A percentile compares a stretch with the other conserved stretches of the same genome.
These are phyloP conservation scores for Lyophyllum shimeji DNA, from an alignment of 768 basidiomycete genomes.

Conservation along the genomic window DNA sequence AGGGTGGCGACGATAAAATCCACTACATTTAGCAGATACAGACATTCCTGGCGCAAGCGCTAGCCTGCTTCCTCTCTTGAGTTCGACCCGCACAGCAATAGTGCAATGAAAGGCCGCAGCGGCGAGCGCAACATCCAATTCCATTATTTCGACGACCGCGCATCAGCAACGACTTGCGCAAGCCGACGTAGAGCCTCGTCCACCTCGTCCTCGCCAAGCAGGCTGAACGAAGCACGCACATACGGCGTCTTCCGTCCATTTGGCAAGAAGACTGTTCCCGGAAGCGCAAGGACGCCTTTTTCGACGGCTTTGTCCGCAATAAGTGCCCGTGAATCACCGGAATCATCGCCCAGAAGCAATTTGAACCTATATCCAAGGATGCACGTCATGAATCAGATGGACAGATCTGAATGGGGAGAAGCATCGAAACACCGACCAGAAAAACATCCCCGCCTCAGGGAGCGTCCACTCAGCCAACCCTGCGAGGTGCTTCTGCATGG, in stretches of 20 bases:
- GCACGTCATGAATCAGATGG: not conserved
- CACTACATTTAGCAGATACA: too few species aligned
- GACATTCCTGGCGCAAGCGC: too few species aligned
- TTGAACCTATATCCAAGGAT: slow-evolving; percentile 50
- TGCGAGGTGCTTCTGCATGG: slow-evolving; percentile 65
- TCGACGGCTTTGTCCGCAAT: slow-evolving; percentile 70
- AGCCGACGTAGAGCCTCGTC: slow-evolving; percentile 72
- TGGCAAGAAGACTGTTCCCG: slow-evolving; percentile 76
- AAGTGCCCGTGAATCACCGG: slow-evolving; percentile 63
- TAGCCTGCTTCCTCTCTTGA: too few species aligned
- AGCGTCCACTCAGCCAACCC: slow-evolving; percentile 70
- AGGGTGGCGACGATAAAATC: too few species aligned
- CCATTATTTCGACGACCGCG: slow-evolving; percentile 13
- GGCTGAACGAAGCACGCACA: slow-evolving; percentile 78
- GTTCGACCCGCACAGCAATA: too few species aligned
- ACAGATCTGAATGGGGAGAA: not conserved
- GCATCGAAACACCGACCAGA: slow-evolving; percentile 54
- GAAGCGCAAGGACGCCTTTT: slow-evolving; percentile 80
- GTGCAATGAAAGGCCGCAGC: too few species aligned
- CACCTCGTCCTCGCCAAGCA: slow-evolving; percentile 58
- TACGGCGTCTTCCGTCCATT: slow-evolving; percentile 63
- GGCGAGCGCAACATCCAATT: too few species aligned
- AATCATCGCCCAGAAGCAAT: slow-evolving; percentile 41
- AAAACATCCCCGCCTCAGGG: slow-evolving; percentile 82
- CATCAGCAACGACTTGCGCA: slow-evolving; percentile 27